Base-by-base conservation (phyloP, 108 stramenopile genomes). In the Bacterosira constricta region DNA sequence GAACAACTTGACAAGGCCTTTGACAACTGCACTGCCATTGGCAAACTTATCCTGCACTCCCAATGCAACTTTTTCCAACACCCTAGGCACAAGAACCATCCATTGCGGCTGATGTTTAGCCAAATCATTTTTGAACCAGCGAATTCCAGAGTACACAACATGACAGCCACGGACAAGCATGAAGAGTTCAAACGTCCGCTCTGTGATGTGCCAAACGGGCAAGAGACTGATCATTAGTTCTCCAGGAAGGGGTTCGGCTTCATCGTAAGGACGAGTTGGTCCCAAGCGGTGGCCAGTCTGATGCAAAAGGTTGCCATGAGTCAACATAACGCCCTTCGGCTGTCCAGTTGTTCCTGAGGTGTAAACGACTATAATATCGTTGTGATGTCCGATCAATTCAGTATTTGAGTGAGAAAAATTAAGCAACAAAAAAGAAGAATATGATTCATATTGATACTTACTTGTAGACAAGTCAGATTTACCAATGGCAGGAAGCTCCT, bases 251-350 rank as follows among this genome's bases (percentile, higher is more conserved):
- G 94, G 94, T 66, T 96, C 94, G 2, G 82, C 55, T 53, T 88
- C 86, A 39, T 91, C 89, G 50, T 90, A 93, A 1, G 82, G 76
- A 26, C 60, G 71, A 29, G 85, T 81, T n/a, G 82, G 85, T n/a
- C 77, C 75, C 25, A 96, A 47, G 6, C 94, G 90, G 59, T 91
- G 92, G 1, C 76, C 69, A 39, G 78, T 85, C 72, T 96, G 94
- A 75, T 96, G 94, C 20, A 96, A 55, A 37, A 99, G 79, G 66
- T 99, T 99, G 58, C 96, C 97, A 69, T 99, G 97, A 10, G 94
- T 84, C 45, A 99, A 75, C 97, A 99, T 97, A 62, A 98, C 98
- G 49, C 97, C 98, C 81, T 99, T 99, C 36, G 98, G 98, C 6
- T 76, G 53, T 18, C 98, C 98, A 4, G 98, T 99, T 10, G 98